A percentile compares a stretch with the other conserved stretches of the same genome.
phyloP scores from a whole-genome alignment of 495 filamentous ascomycete species.

The Penicillium bovifimosum region DNA sequence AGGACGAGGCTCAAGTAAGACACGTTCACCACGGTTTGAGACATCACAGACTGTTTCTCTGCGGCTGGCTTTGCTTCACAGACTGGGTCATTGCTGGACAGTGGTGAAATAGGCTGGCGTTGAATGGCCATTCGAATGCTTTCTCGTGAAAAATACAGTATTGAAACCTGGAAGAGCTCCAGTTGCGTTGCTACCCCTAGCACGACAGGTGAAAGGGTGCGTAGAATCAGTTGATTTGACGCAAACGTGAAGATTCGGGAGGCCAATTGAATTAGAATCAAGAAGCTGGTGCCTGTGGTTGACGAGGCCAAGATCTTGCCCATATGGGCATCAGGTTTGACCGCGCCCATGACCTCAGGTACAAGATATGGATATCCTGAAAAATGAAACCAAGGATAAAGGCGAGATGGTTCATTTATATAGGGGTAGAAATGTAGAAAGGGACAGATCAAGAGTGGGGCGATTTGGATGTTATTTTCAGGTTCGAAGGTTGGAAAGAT shows the following conservation, averaged over 20 bases:
- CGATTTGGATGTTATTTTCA: no score
- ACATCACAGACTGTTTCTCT: slow-evolving; percentile 18
- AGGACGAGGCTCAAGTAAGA: slow-evolving; percentile 71
- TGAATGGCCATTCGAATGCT: slow-evolving; percentile 81
- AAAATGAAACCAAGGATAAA: not conserved
- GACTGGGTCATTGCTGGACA: slow-evolving; percentile 4
- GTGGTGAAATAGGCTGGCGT: slow-evolving; percentile 49
- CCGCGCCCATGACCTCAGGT: slow-evolving; percentile 3
- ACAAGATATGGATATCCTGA: not conserved
- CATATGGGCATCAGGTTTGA: slow-evolving; percentile 14
- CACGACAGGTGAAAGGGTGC: slow-evolving; percentile 74
- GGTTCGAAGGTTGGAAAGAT: no score
- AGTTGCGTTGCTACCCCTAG: slow-evolving; percentile 83
- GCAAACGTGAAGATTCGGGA: slow-evolving; percentile 84
- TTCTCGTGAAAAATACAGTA: slow-evolving; percentile 89
- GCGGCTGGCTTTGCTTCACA: slow-evolving; percentile 14
- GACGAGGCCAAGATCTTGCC: slow-evolving; percentile 38
- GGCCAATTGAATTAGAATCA: slow-evolving; percentile 78
- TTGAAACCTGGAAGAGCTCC: slow-evolving; percentile 81
- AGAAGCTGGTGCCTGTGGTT: slow-evolving; percentile 67
- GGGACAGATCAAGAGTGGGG: no score
- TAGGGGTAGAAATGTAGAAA: not conserved
- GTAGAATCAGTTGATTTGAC: slow-evolving; percentile 84
- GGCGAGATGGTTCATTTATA: not conserved
- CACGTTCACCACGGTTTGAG: slow-evolving; percentile 80